phyloP scores from a whole-genome alignment of 495 filamentous ascomycete genomes.

The Letharia columbiana region DNA sequence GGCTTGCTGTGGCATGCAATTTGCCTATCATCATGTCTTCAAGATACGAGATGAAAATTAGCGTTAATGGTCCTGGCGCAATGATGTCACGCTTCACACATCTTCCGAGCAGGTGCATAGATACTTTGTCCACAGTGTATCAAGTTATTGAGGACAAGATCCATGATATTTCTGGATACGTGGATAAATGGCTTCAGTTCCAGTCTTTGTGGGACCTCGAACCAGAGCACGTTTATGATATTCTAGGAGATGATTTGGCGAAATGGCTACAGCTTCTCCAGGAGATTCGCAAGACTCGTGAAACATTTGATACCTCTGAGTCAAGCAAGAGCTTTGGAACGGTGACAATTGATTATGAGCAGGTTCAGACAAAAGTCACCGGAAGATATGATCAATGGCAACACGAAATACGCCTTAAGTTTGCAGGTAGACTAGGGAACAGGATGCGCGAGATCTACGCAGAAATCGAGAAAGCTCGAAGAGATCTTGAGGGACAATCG shows the following conservation, averaged over 20 bases:
- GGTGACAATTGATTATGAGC: slow-evolving; percentile 90
- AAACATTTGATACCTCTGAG: slow-evolving; percentile 93
- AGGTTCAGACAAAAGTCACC: slow-evolving; percentile 96
- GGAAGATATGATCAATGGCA: slow-evolving; percentile 99
- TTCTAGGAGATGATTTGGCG: slow-evolving; percentile 81
- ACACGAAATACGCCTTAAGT: slow-evolving; percentile 88
- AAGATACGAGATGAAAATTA: slow-evolving; percentile 79
- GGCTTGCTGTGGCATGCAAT: slow-evolving; percentile 87
- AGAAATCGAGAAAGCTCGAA: slow-evolving; percentile 78
- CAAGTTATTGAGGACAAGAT: slow-evolving; percentile 70
- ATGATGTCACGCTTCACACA: slow-evolving; percentile 72
- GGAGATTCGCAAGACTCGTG: slow-evolving; percentile 85
- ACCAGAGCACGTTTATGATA: slow-evolving; percentile 85
- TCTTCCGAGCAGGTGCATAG: slow-evolving; percentile 72
- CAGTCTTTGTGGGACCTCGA: slow-evolving; percentile 98
- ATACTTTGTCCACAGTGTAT: slow-evolving; percentile 70
- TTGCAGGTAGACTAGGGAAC: slow-evolving; percentile 79
- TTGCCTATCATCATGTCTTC: slow-evolving; percentile 88
- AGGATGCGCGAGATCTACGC: slow-evolving; percentile 82
- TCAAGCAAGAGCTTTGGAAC: slow-evolving; percentile 85
- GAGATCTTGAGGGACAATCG: slow-evolving; percentile 81
- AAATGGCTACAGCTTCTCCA: slow-evolving; percentile 90
- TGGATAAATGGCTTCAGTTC: slow-evolving; percentile 97
- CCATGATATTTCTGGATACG: slow-evolving; percentile 65
- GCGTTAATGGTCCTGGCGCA: slow-evolving; percentile 48